A percentile compares a stretch with the other conserved stretches of the same genome.
Evolutionary conservation across 495 filamentous ascomycete genomes (phyloP).

Genomic region (Usnea hakonensis): DNA sequence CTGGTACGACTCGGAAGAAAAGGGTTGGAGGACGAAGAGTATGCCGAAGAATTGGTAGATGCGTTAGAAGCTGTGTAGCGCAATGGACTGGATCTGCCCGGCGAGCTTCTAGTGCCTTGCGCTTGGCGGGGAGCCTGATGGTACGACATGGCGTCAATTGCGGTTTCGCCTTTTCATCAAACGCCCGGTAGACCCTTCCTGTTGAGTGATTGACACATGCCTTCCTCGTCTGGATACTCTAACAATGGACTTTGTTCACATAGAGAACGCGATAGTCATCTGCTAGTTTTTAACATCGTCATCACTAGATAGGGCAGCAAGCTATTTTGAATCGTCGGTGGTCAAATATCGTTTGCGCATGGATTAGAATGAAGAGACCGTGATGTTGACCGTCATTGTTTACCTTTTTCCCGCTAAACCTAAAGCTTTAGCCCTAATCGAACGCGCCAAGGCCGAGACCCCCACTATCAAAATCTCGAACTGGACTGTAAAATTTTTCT

Average conservation of each 20-base stretch:
- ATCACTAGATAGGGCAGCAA: too few species aligned
- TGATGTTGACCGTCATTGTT: conserved; percentile 5
- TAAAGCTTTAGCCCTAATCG: not conserved
- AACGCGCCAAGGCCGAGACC: conserved; percentile 8
- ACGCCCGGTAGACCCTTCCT: conserved; percentile 16
- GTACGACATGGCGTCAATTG: conserved; percentile 13
- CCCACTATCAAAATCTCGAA: conserved; percentile 15
- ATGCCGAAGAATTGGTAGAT: conserved; percentile 70
- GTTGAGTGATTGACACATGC: not conserved
- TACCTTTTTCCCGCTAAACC: conserved; percentile 3
- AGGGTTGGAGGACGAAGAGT: conserved; percentile 59
- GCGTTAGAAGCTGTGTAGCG: conserved; percentile 65
- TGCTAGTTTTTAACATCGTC: not conserved
- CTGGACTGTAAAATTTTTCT: conserved; percentile 25
- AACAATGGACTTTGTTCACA: conserved; percentile 1
- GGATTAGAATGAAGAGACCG: not conserved
- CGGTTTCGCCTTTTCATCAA: not conserved
- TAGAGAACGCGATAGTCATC: not conserved
- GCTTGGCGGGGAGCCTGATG: conserved; percentile 17
- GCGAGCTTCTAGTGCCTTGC: conserved; percentile 47
- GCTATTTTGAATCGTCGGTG: not conserved
- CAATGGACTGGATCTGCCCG: conserved; percentile 50
- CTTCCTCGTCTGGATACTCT: conserved; percentile 4
- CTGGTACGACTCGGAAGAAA: conserved; percentile 65
- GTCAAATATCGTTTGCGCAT: not conserved